Percentiles rank a stretch among this genome's conserved stretches.
Conservation (phyloP, 2,329 filamentous ascomycete genomes). For the Phyllosticta citribraziliensis region DNA sequence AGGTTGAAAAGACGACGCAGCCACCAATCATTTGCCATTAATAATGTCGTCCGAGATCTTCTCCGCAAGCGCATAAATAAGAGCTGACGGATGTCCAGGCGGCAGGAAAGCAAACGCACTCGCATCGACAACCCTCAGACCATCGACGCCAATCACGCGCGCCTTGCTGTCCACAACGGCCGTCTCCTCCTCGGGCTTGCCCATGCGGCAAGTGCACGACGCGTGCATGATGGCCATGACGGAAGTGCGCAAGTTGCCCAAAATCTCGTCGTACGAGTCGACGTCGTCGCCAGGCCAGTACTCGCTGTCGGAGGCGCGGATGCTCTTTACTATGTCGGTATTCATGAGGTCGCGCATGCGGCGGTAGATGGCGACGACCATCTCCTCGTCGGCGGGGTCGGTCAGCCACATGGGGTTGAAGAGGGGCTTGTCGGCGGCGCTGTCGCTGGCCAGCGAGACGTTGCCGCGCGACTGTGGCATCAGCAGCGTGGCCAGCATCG, state of each 20-base stretch:
- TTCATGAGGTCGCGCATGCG: slow-evolving; percentile 21
- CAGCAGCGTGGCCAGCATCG: slow-evolving; percentile 21
- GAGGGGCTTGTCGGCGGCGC: slow-evolving; percentile 19
- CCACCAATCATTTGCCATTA: background rate
- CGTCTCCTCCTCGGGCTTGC: slow-evolving; percentile 20
- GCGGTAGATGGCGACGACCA: slow-evolving; percentile 24
- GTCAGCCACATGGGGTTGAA: slow-evolving; percentile 29
- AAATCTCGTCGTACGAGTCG: slow-evolving; percentile 20
- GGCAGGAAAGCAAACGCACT: slow-evolving; percentile 23
- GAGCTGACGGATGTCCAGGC: slow-evolving; percentile 17
- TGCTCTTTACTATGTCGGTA: slow-evolving; percentile 18
- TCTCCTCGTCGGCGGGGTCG: slow-evolving; percentile 19
- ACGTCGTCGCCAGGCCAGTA: slow-evolving; percentile 18
- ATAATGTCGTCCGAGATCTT: slow-evolving; percentile 12
- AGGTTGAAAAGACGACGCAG: background rate
- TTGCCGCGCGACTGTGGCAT: slow-evolving; percentile 26
- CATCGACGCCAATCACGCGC: slow-evolving; percentile 28
- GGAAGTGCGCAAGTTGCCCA: slow-evolving; percentile 14
- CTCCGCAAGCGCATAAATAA: slow-evolving; percentile 9
- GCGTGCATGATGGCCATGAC: slow-evolving; percentile 28
- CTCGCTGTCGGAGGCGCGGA: slow-evolving; percentile 18
- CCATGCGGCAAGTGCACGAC: slow-evolving; percentile 29
- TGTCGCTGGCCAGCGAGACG: slow-evolving; percentile 21
- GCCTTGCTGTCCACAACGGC: slow-evolving; percentile 30
- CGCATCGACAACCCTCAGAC: slow-evolving; percentile 31